A percentile compares a stretch with the other conserved stretches of the same genome.
phyloP scores from a whole-genome alignment of 345 rosid species.

The Salix udensis region DNA sequence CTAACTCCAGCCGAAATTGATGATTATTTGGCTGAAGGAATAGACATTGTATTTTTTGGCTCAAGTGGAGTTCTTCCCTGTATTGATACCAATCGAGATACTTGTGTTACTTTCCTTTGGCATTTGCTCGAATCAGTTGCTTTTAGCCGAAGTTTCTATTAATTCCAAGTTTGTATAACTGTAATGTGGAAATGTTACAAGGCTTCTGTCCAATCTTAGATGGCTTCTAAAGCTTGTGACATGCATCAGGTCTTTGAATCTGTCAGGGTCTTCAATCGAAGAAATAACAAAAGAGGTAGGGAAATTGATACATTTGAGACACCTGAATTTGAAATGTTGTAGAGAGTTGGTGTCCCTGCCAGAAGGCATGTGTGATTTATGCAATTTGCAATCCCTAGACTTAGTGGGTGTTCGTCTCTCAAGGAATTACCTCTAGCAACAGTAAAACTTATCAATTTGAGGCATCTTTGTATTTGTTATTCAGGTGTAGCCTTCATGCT shows the following conservation, averaged over 20 bases:
- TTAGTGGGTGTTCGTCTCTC: not conserved
- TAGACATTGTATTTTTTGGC: no score
- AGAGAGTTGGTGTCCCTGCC: not conserved
- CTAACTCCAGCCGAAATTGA: no score
- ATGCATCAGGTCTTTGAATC: not conserved
- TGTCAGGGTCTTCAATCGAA: not conserved
- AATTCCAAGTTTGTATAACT: no score
- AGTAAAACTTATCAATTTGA: conserved; percentile 1
- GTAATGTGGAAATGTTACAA: no score
- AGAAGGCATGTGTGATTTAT: conserved; percentile 9
- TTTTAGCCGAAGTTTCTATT: no score
- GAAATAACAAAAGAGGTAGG: not conserved
- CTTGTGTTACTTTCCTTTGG: no score
- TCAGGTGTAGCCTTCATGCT: not conserved
- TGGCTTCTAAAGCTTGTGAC: no score
- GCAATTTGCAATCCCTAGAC: conserved; percentile 5
- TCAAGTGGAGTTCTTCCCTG: no score
- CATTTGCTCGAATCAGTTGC: no score
- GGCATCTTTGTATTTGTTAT: not conserved
- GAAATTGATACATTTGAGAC: conserved; percentile 3
- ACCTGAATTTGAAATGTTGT: not conserved
- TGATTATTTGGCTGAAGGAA: no score
- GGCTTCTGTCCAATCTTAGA: no score
- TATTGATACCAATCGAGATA: no score
- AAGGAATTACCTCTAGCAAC: conserved; percentile 1